Conservation (phyloP, 2,329 filamentous ascomycete genomes). For the Cercospora sp. region DNA sequence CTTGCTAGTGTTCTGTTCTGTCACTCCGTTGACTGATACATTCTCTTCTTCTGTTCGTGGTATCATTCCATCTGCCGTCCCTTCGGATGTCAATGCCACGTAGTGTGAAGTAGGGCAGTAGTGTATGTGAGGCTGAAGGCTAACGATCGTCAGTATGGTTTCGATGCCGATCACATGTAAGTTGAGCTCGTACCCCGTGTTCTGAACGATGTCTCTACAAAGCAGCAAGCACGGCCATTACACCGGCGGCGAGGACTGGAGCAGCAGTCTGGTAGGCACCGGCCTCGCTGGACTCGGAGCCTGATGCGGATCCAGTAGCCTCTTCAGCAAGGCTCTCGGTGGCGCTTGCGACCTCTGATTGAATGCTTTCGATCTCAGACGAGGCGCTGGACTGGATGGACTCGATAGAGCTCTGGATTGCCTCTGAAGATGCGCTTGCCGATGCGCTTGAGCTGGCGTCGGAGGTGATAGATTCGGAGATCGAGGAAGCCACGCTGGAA, state of each 20-base stretch:
- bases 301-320: neutral
- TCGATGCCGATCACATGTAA: neutral
- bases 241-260: slow-evolving; percentile 7
- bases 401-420: slow-evolving; percentile 5
- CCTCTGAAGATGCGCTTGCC: neutral
- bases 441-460: neutral
- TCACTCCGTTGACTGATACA: neutral
- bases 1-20: neutral
- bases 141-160: neutral
- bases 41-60: neutral
- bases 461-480: neutral
- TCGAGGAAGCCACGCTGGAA: neutral
- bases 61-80: neutral
- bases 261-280: slow-evolving; percentile 9
- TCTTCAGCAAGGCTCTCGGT: neutral
- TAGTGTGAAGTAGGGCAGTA: neutral
- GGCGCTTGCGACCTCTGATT: neutral
- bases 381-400: neutral
- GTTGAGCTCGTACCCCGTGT: neutral
- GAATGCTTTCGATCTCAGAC: neutral
- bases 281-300: neutral
- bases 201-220: neutral
- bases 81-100: neutral
- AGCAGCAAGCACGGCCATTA: slow-evolving; percentile 11
- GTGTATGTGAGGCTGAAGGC: neutral